phyloP scores from a whole-genome alignment of 2,329 filamentous ascomycete genomes.

The Diaporthe humulicola region DNA sequence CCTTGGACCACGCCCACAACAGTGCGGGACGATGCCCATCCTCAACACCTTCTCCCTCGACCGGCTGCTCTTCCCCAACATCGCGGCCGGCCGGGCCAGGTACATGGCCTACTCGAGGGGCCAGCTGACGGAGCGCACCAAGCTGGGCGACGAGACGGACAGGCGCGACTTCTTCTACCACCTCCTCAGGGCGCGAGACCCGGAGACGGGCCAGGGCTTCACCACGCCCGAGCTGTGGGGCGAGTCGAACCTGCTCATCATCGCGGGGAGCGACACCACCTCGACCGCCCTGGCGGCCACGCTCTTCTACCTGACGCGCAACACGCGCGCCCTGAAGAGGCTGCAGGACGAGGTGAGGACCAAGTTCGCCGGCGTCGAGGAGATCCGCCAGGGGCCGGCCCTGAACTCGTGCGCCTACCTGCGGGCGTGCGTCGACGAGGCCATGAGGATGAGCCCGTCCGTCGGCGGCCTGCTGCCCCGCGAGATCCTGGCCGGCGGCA shows the following conservation, averaged over 20 bases:
- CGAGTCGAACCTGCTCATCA: constrained; percentile 79
- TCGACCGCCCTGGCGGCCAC: constrained; percentile 76
- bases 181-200: constrained; percentile 78
- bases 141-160: constrained; percentile 74
- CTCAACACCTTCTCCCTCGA: constrained; percentile 76
- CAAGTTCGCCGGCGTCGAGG: constrained; percentile 65
- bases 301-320: constrained; percentile 72
- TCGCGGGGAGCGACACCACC: constrained; percentile 79
- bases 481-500: constrained; percentile 68
- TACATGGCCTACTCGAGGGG: constrained; percentile 80
- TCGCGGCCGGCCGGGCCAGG: constrained; percentile 75
- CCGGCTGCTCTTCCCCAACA: constrained; percentile 75
- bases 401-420: constrained; percentile 70
- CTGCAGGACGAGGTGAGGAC: constrained; percentile 65
- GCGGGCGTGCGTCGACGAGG: constrained; percentile 74
- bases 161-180: constrained; percentile 84
- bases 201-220: constrained; percentile 77
- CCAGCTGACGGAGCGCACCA: constrained; percentile 76
- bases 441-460: constrained; percentile 73
- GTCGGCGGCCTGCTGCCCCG: constrained; percentile 72
- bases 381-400: constrained; percentile 65
- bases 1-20: constrained; percentile 46
- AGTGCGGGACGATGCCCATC: constrained; percentile 81
- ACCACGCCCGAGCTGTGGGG: constrained; percentile 76
- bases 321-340: constrained; percentile 59